Evolutionary conservation across 2,329 filamentous ascomycete genomes (phyloP).

Genomic region (Thielaviopsis ethacetica): DNA sequence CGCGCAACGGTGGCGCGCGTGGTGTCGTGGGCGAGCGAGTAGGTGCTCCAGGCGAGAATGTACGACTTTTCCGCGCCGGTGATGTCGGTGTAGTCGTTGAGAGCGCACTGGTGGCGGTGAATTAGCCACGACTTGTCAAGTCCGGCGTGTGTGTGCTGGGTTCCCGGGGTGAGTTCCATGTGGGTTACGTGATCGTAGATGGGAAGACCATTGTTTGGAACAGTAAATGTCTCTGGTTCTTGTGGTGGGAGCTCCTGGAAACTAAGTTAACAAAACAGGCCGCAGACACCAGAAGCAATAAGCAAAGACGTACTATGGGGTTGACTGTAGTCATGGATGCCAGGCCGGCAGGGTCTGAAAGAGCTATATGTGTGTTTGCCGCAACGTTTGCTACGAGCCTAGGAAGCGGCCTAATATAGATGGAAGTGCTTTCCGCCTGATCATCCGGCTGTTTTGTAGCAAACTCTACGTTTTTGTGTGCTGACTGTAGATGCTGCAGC

Average conservation of each 20-base stretch:
- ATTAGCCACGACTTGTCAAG: constrained; percentile 37
- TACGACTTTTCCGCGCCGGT: constrained; percentile 38
- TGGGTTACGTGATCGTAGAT: constrained; percentile 44
- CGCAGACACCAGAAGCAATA: neutral
- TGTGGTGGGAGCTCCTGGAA: neutral
- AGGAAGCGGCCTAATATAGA: constrained; percentile 2
- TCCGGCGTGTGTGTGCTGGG: constrained; percentile 26
- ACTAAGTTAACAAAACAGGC: neutral
- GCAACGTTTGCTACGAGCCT: neutral
- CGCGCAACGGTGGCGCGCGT: constrained; percentile 35
- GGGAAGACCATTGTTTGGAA: constrained; percentile 28
- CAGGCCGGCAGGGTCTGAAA: neutral
- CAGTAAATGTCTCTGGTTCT: constrained; percentile 23
- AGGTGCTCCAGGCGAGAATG: constrained; percentile 41
- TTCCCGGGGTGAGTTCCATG: constrained; percentile 30
- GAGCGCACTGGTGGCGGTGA: constrained; percentile 41
- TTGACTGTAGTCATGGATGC: neutral
- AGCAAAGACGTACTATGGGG: neutral
- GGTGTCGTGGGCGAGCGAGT: constrained; percentile 33
- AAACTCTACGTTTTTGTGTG: constrained; percentile 2
- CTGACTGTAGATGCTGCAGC: constrained; percentile 26
- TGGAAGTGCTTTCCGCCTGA: constrained; percentile 25
- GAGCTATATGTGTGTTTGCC: neutral
- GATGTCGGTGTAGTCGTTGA: constrained; percentile 41
- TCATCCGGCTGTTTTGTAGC: constrained; percentile 20